These are phyloP conservation scores for Caloboletus firmus DNA, from an alignment of 1,284 basidiomycete genomes.

Conservation along the genomic window DNA sequence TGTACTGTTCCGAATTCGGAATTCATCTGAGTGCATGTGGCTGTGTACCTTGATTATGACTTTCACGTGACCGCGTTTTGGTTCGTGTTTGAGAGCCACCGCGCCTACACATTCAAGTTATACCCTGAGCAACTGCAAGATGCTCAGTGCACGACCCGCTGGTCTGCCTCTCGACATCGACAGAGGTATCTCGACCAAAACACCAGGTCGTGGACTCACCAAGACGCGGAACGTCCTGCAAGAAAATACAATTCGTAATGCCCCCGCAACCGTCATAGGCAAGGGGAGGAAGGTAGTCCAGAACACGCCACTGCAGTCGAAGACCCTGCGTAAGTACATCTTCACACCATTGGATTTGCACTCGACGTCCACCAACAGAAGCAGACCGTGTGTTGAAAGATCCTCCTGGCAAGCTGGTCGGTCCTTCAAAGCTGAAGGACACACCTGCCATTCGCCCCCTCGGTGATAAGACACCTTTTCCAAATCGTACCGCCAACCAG, in stretches of 20 bases:
- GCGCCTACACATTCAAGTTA: background rate
- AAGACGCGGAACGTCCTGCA: constrained; percentile 44
- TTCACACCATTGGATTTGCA: background rate
- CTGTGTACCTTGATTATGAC: constrained; percentile 6
- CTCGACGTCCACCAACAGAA: constrained; percentile 24
- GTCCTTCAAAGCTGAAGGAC: constrained; percentile 29
- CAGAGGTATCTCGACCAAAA: constrained; percentile 36
- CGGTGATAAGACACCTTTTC: constrained; percentile 54
- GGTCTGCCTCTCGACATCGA: constrained; percentile 45
- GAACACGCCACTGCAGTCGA: constrained; percentile 41
- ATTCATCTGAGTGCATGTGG: background rate
- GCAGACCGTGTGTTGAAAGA: constrained; percentile 25
- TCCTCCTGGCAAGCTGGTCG: constrained; percentile 22
- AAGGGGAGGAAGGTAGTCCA: constrained; percentile 42
- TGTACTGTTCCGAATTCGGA: no score
- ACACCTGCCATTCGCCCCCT: constrained; percentile 46
- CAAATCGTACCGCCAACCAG: constrained; percentile 48
- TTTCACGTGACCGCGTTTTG: constrained; percentile 29
- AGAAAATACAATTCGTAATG: constrained; percentile 50
- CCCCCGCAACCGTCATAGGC: constrained; percentile 44
- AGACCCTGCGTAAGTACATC: constrained; percentile 35
- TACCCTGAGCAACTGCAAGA: constrained; percentile 11
- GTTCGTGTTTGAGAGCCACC: constrained; percentile 24
- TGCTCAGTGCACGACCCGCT: constrained; percentile 26
- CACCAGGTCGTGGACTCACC: constrained; percentile 47